Percentiles rank a stretch among this genome's conserved stretches.
Evolutionary conservation across 495 filamentous ascomycete genomes (phyloP).

Genomic region (Hypoxylon rickii): DNA sequence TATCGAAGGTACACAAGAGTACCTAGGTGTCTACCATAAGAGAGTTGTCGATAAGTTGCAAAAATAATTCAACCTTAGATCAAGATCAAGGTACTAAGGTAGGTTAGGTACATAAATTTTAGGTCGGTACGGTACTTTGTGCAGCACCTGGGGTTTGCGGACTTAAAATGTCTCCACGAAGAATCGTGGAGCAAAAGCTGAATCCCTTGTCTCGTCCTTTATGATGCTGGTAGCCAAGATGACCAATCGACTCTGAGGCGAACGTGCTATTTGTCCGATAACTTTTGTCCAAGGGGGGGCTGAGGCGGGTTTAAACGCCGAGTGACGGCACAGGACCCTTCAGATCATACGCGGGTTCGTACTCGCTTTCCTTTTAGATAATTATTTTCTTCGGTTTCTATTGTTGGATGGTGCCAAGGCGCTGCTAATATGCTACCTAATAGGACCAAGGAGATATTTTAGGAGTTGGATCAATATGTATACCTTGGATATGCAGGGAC

Average conservation of each 20-base stretch:
- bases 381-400: constrained; percentile 10
- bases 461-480: constrained; percentile 13
- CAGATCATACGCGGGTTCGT: constrained; percentile 16
- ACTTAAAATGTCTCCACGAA: constrained; percentile 23
- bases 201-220: constrained; percentile 24
- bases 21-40: constrained; percentile 8
- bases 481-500: no score
- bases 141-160: constrained; percentile 24
- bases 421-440: constrained; percentile 3
- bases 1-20: constrained; percentile 15
- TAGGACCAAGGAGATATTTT: constrained; percentile 28
- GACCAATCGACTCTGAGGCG: constrained; percentile 22
- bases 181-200: constrained; percentile 10
- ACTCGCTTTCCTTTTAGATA: constrained; percentile 14
- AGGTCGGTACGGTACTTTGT: constrained; percentile 20
- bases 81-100: no score
- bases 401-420: constrained; percentile 15
- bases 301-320: constrained; percentile 28
- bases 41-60: constrained; percentile 17
- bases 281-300: constrained; percentile 16
- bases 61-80: constrained; percentile 18
- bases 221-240: constrained; percentile 21
- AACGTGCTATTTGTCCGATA: constrained; percentile 20
- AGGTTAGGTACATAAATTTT: constrained; percentile 13
- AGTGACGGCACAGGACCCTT: constrained; percentile 1